Evolutionary conservation across 371 early-diverging fungal species (phyloP).

Genomic region (Actinomortierella ambigua): DNA sequence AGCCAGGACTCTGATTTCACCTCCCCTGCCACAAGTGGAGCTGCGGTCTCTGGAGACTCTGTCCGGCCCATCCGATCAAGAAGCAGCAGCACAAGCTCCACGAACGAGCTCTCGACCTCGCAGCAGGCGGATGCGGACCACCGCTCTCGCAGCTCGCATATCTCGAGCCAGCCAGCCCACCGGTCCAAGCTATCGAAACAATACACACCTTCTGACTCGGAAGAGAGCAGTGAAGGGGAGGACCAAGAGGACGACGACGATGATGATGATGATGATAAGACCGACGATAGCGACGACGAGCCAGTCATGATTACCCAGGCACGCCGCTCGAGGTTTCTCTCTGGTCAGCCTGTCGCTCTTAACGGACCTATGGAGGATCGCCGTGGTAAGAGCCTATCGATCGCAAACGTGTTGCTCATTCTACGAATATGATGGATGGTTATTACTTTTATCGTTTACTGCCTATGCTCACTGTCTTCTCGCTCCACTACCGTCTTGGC

Average conservation of each 20-base stretch:
- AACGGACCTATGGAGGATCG: slow-evolving; percentile 18
- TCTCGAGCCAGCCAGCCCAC: slow-evolving; percentile 15
- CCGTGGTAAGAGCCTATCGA: slow-evolving; percentile 14
- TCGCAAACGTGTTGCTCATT: background rate
- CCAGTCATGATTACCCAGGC: background rate
- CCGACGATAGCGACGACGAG: slow-evolving; percentile 1
- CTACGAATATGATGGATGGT: no score
- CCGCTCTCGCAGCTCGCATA: background rate
- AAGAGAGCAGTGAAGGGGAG: slow-evolving; percentile 1
- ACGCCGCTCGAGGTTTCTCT: slow-evolving; percentile 7
- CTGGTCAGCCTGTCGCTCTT: slow-evolving; percentile 13
- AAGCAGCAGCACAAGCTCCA: no score
- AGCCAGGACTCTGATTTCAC: no score
- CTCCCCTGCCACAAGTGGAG: no score
- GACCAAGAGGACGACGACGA: slow-evolving; percentile 31
- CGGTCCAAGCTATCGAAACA: slow-evolving; percentile 44
- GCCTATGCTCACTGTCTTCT: background rate
- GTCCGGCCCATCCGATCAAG: no score
- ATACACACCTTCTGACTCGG: slow-evolving; percentile 42
- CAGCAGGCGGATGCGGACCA: no score
- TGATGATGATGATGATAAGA: background rate
- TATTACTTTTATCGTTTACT: background rate
- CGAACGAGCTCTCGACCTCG: no score
- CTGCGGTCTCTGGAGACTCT: no score
- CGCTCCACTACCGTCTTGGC: background rate